Evolutionary conservation across 352 stramenopile species (phyloP), one percentile per base, ranked within the genome.

Genomic region (Phytophthora sansomeana): DNA sequence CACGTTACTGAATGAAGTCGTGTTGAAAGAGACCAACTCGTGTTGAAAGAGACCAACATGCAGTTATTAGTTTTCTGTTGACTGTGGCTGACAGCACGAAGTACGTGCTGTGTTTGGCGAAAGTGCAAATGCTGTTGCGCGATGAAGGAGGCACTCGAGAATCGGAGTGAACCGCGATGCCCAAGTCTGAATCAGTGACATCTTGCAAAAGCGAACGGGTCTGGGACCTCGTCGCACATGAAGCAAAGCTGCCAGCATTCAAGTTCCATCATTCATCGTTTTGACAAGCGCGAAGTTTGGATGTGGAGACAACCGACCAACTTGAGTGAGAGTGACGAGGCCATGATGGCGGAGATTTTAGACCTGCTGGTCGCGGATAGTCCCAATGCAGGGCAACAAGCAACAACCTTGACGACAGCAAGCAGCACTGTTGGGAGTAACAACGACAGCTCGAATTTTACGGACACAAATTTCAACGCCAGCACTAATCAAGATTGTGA

Each of bases 321-420:
- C 16, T 44, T 70, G 3, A 59, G 21, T 32, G 17, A 46, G 47
- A 44, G 49, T 14, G 65, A 78, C 17, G 59, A 41, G 7, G n/a
- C 24, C 6, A 75, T 78, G 69, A 75, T 78, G 69, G 36, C 64
- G 29, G 69, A 78, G 43, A 49, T 78, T 38, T 43, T 78, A 28
- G 59, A 74, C 39, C 53, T 78, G 5, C 30, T 78, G 44, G 65
- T 46, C 4, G 30, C 35, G 1, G 60, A 67, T 32, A 60, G 57
- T 32, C 44, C 63, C 21, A 36, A 29, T n/a, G 39, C 6, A 6
- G 43, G 10, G 17, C 29, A 52, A 35, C 24, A 46, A 9, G 28
- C 19, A 13, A 11, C 43, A 3, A 19, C 9, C 14, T 66, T 44
- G 32, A 58, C 53, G 2, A 1, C 33, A 8, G 57, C 52, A 29